Conservation (phyloP, 805 yeast species). For the Saturnispora serradocipensis region DNA sequence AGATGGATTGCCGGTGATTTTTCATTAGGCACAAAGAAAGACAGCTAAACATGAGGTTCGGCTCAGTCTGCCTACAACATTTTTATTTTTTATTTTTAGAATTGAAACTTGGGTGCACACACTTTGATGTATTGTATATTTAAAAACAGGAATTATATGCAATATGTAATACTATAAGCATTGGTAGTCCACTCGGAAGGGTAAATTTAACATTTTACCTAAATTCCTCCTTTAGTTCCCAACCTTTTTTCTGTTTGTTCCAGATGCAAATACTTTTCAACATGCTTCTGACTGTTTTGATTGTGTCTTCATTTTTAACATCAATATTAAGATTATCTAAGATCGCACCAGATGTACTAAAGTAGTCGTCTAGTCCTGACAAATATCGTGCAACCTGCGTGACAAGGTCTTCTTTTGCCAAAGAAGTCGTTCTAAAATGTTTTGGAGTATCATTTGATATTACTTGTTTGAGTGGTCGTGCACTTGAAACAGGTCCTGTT, state of each 20-base stretch:
- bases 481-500: neutral
- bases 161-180: neutral
- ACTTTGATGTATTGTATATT: neutral
- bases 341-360: slow-evolving; percentile 26
- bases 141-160: no score
- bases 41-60: neutral
- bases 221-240: slow-evolving; percentile 57
- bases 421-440: neutral
- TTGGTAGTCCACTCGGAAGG: no score
- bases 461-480: neutral
- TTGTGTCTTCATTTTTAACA: slow-evolving; percentile 42
- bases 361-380: slow-evolving; percentile 21
- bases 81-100: neutral
- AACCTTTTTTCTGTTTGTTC: slow-evolving; percentile 48
- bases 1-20: slow-evolving; percentile 63
- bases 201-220: slow-evolving; percentile 12
- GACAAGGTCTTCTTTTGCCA: slow-evolving; percentile 15
- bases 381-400: slow-evolving; percentile 21
- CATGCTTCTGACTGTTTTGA: slow-evolving; percentile 57
- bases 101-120: neutral
- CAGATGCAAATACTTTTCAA: slow-evolving; percentile 59
- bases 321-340: slow-evolving; percentile 23
- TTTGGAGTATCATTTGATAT: slow-evolving; percentile 31
- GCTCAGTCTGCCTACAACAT: neutral
- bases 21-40: slow-evolving; percentile 21